Evolutionary conservation across 805 yeast genomes (phyloP).

Genomic region (Yamadazyma sp.): DNA sequence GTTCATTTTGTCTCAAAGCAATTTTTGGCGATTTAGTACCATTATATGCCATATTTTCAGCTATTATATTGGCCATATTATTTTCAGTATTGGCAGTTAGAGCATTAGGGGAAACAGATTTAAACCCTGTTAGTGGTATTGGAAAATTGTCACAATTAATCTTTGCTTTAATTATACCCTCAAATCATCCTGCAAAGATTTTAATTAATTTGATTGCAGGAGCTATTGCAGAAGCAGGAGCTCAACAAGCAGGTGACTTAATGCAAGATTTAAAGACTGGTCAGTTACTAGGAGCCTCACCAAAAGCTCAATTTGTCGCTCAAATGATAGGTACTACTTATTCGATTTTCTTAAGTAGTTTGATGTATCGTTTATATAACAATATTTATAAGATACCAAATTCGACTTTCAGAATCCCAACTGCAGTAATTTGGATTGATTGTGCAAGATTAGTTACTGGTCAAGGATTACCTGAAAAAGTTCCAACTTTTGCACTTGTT

Average conservation of each 20-base stretch:
- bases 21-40: conserved; percentile 77
- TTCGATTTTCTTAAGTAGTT: conserved; percentile 74
- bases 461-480: conserved; percentile 81
- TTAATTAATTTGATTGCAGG: conserved; percentile 89
- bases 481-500: conserved; percentile 52
- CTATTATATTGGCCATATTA: conserved; percentile 72
- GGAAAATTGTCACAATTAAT: conserved; percentile 90
- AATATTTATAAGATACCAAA: conserved; percentile 84
- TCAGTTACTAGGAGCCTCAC: conserved; percentile 85
- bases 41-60: conserved; percentile 60
- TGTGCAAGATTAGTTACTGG: conserved; percentile 93
- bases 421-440: conserved; percentile 95
- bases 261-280: conserved; percentile 98
- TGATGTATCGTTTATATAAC: conserved; percentile 82
- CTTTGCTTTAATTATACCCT: conserved; percentile 79
- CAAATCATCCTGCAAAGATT: conserved; percentile 73
- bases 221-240: conserved; percentile 97
- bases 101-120: conserved; percentile 94
- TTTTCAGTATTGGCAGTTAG: conserved; percentile 85
- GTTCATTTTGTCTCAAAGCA: conserved; percentile 59
- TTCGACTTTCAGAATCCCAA: conserved; percentile 78
- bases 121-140: conserved; percentile 95
- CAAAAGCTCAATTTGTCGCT: conserved; percentile 86
- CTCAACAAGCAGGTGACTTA: conserved; percentile 97
- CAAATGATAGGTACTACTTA: conserved; percentile 85